phyloP scores from a whole-genome alignment of 768 basidiomycete species.

The Cystoderma amianthinum region DNA sequence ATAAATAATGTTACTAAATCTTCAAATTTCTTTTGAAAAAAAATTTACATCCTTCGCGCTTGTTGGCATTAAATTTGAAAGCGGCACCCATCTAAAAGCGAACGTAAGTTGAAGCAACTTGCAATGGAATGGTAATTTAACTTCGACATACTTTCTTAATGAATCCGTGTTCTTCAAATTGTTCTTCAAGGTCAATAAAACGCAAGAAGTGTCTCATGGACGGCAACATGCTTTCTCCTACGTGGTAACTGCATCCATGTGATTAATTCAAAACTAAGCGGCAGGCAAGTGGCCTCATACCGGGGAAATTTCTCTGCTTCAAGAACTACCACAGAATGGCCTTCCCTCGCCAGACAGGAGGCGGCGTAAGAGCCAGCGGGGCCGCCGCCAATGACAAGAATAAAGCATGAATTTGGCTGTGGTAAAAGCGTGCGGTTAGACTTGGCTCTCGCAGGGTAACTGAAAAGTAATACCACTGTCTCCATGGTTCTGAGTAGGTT shows the following conservation, averaged over 20 bases:
- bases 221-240: constrained; percentile 15
- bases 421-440: not conserved
- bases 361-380: constrained; percentile 7
- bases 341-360: constrained; percentile 5
- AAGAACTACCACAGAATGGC: constrained; percentile 3
- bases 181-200: constrained; percentile 42
- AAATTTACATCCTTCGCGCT: constrained; percentile 44
- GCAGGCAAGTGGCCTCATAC: not conserved
- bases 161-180: constrained; percentile 35
- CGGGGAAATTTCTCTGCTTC: constrained; percentile 8
- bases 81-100: constrained; percentile 46
- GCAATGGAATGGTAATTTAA: not conserved
- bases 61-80: constrained; percentile 49
- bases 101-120: not conserved
- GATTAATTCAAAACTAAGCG: not conserved
- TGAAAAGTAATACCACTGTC: not conserved
- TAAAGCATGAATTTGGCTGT: constrained; percentile 5
- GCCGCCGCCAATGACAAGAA: constrained; percentile 6
- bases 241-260: constrained; percentile 1
- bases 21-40: not conserved
- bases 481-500: not conserved
- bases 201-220: constrained; percentile 42
- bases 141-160: constrained; percentile 29
- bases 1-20: not conserved
- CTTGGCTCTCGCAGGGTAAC: not conserved